Percentiles rank a stretch among this genome's conserved stretches.
Evolutionary conservation across 257 asterid genomes (phyloP).

Genomic region (Nicotiana tomentosiformis): DNA sequence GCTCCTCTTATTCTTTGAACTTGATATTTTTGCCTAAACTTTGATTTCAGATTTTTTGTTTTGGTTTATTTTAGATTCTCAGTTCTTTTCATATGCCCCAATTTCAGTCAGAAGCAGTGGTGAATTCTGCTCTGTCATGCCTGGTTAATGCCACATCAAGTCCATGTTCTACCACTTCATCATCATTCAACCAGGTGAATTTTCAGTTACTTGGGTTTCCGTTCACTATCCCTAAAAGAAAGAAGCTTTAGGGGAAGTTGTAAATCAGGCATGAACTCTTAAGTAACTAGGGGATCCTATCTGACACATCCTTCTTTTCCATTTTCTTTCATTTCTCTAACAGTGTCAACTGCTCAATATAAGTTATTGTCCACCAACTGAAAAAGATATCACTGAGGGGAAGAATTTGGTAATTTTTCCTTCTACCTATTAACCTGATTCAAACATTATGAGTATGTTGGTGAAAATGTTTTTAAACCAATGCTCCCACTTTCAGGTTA

Average conservation of each 20-base stretch:
- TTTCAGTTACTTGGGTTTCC: not conserved
- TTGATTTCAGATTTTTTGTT: not conserved
- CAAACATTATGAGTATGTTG: not conserved
- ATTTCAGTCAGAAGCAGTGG: slow-evolving; percentile 57
- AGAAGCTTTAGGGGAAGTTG: not conserved
- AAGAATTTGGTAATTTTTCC: slow-evolving; percentile 57
- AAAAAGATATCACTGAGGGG: slow-evolving; percentile 49
- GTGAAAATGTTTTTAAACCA: not conserved
- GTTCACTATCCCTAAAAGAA: not conserved
- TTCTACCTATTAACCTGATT: slow-evolving; percentile 12
- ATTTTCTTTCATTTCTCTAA: slow-evolving; percentile 6
- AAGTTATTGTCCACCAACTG: slow-evolving; percentile 83
- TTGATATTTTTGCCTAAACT: not conserved
- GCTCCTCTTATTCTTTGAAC: not conserved
- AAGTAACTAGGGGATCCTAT: not conserved
- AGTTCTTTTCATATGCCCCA: not conserved
- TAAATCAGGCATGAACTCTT: not conserved
- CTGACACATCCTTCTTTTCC: not conserved
- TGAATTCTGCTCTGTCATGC: slow-evolving; percentile 64
- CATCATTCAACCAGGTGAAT: slow-evolving; percentile 53
- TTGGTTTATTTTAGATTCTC: not conserved
- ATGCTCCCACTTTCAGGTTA: slow-evolving; percentile 42
- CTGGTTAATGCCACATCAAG: slow-evolving; percentile 39
- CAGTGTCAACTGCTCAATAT: slow-evolving; percentile 82
- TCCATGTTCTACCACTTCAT: slow-evolving; percentile 36